Conservation (phyloP, 2,329 filamentous ascomycete genomes). For the Leptographium radiaticola region DNA sequence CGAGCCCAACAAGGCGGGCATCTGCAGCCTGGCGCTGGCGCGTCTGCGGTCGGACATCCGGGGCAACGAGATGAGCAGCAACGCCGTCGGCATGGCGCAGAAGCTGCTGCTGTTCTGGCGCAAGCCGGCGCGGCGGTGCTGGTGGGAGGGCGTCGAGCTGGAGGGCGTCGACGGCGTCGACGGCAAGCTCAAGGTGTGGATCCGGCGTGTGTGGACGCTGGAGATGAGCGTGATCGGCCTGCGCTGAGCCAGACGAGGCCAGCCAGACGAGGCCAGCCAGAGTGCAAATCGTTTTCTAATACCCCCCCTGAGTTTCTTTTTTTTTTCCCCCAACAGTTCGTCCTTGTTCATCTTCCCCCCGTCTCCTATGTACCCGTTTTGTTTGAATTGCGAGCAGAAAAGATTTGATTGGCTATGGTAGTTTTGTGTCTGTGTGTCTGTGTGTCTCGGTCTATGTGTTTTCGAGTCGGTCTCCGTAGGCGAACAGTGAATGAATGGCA, state of each 20-base stretch:
- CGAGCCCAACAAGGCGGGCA: constrained; percentile 95
- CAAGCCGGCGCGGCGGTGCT: constrained; percentile 89
- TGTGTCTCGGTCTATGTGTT: too few species aligned
- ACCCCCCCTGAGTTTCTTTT: too few species aligned
- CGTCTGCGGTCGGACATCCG: constrained; percentile 86
- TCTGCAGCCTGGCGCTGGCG: constrained; percentile 89
- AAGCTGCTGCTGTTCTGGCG: constrained; percentile 97
- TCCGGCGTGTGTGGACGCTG: constrained; percentile 91
- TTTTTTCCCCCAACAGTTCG: too few species aligned
- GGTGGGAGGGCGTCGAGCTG: constrained; percentile 97
- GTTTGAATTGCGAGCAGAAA: too few species aligned
- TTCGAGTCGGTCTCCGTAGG: too few species aligned
- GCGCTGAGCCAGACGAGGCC: constrained; percentile 23
- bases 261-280: too few species aligned
- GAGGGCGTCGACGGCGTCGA: constrained; percentile 81
- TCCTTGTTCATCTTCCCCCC: too few species aligned
- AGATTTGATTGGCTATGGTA: too few species aligned
- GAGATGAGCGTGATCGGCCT: constrained; percentile 95
- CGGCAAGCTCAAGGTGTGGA: constrained; percentile 94
- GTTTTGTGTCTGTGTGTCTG: too few species aligned
- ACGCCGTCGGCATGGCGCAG: constrained; percentile 92
- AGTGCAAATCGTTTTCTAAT: too few species aligned
- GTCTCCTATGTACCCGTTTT: too few species aligned
- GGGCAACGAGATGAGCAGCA: constrained; percentile 60
- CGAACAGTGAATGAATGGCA: too few species aligned